Base-by-base conservation (phyloP, 169 alveolate genomes). In the Theileria equi region DNA sequence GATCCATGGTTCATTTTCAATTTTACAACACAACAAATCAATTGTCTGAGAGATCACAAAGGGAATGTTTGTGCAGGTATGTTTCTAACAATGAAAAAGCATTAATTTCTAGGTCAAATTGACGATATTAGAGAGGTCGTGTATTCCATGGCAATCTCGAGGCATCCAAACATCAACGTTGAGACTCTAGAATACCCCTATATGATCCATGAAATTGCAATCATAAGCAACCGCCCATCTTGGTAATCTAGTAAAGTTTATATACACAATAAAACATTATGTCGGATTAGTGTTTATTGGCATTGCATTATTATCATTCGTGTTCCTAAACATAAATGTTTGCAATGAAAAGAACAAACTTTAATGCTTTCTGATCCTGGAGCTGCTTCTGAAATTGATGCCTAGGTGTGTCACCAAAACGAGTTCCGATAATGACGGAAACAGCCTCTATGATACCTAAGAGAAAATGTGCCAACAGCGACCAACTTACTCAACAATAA, bases 81-180 rank as follows among this genome's bases (percentile, higher is more conserved):
- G 69, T 0, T 25, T 2, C 36, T 26, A 10, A 25, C 21, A 1
- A 0, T 10, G 8, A 36, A 5, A 5, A 5, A 23, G 11, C 11
- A 64, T 16, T 19, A 31, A 8, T 36, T 26, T n/a, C 63, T 44
- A 62, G 95, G 95, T 2, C 82, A 89, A 35, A 59, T 74, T 19
- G 96, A 92, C 45, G 97, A 92, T 54, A 91, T 92, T 47, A 89
- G 96, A 25, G 89, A 91, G 50, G 95, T 92, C 21, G 84, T 88
- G 8, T 92, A 92, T 72, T 83, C 96, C 0, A 84, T 92, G 29
- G 93, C 96, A 5, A 52, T 92, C 47, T 81, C 95, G 19, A 80
- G 69, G 57, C 96, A 91, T 47, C 95, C 96, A 3, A 67, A 74
- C 65, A 62, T 73, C 4, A 90, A 55, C 45, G 48, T 35, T 31